These are phyloP conservation scores for Breynia disticha DNA, from an alignment of 441 rosid genomes.

Conservation along the genomic window DNA sequence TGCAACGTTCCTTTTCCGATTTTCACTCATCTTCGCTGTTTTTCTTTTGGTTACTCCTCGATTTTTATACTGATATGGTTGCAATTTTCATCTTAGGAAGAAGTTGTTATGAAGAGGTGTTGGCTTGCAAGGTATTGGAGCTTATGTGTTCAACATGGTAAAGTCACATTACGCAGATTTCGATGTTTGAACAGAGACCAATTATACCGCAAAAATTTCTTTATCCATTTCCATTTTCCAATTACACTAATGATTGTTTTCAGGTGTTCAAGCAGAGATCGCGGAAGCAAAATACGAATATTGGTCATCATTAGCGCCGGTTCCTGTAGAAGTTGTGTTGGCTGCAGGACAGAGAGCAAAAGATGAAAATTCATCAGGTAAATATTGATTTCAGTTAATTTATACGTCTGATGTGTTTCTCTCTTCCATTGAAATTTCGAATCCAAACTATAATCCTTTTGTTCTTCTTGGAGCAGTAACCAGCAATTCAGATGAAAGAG, in stretches of 20 bases:
- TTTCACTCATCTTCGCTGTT: neutral
- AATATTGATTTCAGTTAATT: slow-evolving; percentile 4
- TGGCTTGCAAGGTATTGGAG: slow-evolving; percentile 97
- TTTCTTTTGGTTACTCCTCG: neutral
- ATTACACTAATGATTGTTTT: slow-evolving; percentile 12
- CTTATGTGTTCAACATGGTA: slow-evolving; percentile 65
- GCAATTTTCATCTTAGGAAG: slow-evolving; percentile 66
- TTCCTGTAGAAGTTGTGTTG: slow-evolving; percentile 65
- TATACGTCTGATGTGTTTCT: neutral
- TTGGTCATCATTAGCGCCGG: slow-evolving; percentile 95
- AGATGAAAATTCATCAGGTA: slow-evolving; percentile 38
- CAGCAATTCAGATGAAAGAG: slow-evolving; percentile 40
- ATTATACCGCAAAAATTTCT: neutral
- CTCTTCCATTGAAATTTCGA: neutral
- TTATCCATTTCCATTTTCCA: neutral
- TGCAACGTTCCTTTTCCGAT: neutral
- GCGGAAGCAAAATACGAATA: slow-evolving; percentile 58
- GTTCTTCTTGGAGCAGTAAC: slow-evolving; percentile 26
- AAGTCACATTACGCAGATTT: neutral
- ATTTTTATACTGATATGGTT: slow-evolving; percentile 31
- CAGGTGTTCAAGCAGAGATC: slow-evolving; percentile 74
- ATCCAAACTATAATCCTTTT: slow-evolving; percentile 4
- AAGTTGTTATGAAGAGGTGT: slow-evolving; percentile 89
- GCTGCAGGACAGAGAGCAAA: slow-evolving; percentile 71
- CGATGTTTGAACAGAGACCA: neutral